Evolutionary conservation across 495 filamentous ascomycete species (phyloP).

Genomic region (Penicillium flavigenum): DNA sequence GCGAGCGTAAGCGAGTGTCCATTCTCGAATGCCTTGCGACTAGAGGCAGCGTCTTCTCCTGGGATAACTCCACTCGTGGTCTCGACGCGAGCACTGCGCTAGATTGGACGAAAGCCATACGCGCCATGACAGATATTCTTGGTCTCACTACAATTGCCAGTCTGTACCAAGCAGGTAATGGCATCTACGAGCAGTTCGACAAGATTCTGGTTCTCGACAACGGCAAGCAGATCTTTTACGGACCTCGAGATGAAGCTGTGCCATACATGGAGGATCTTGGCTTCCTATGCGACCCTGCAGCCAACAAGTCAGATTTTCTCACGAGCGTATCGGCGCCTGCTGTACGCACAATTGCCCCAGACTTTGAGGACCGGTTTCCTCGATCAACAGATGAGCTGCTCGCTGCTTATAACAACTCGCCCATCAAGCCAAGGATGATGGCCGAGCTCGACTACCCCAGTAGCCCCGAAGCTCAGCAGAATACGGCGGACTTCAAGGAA

Average conservation of each 20-base stretch:
- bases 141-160: conserved; percentile 56
- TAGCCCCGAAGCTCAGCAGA: conserved; percentile 32
- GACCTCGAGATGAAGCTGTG: conserved; percentile 53
- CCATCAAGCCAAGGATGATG: conserved; percentile 29
- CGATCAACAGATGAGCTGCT: conserved; percentile 37
- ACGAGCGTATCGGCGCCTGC: conserved; percentile 49
- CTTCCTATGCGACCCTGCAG: conserved; percentile 50
- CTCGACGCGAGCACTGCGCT: conserved; percentile 77
- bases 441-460: conserved; percentile 48
- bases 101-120: conserved; percentile 62
- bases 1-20: conserved; percentile 65
- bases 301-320: conserved; percentile 65
- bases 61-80: conserved; percentile 82
- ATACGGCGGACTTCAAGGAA: conserved; percentile 45
- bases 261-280: conserved; percentile 60
- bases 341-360: conserved; percentile 52
- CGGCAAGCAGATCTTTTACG: conserved; percentile 64
- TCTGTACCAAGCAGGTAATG: conserved; percentile 78
- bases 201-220: conserved; percentile 60
- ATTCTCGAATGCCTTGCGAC: conserved; percentile 50
- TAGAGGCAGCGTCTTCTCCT: conserved; percentile 62
- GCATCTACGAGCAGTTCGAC: conserved; percentile 66
- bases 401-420: conserved; percentile 35
- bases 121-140: conserved; percentile 66
- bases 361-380: conserved; percentile 42